Conservation (phyloP, 148 eudicot species). For the Camellia granthamiana region DNA sequence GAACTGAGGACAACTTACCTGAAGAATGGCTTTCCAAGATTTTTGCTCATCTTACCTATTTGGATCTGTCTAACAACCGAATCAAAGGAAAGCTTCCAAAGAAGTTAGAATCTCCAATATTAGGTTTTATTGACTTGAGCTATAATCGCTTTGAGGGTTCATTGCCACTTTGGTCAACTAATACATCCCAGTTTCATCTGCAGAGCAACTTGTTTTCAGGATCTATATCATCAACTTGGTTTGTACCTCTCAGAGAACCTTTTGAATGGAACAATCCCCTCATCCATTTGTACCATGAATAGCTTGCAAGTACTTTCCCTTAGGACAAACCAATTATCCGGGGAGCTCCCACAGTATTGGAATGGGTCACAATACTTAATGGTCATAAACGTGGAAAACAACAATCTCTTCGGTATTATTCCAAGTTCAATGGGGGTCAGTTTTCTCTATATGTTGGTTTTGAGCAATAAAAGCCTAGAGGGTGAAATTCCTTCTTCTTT, state of each 20-base stretch:
- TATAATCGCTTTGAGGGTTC: not conserved
- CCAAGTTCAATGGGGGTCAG: conserved; percentile 19
- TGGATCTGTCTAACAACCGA: conserved; percentile 18
- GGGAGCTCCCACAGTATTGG: not conserved
- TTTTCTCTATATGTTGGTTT: conserved; percentile 8
- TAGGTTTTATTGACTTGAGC: not conserved
- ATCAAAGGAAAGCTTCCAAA: conserved; percentile 13
- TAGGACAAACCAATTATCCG: conserved; percentile 7
- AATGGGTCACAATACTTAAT: not conserved
- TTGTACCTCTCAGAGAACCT: conserved; percentile 25
- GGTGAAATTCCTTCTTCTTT: conserved; percentile 22
- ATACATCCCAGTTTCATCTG: conserved; percentile 15
- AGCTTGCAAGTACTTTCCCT: conserved; percentile 21
- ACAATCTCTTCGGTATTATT: conserved; percentile 24
- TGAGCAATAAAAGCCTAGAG: conserved; percentile 23
- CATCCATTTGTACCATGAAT: conserved; percentile 9
- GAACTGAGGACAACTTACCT: not conserved
- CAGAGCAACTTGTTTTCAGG: conserved; percentile 19
- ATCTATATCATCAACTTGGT: not conserved
- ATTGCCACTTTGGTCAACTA: not conserved
- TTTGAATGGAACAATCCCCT: conserved; percentile 23
- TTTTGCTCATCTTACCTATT: not conserved
- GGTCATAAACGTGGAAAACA: not conserved
- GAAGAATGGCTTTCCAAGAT: not conserved
- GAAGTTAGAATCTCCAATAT: not conserved